Evolutionary conservation across 1,284 basidiomycete genomes (phyloP).

Genomic region (Ustilago tritici): DNA sequence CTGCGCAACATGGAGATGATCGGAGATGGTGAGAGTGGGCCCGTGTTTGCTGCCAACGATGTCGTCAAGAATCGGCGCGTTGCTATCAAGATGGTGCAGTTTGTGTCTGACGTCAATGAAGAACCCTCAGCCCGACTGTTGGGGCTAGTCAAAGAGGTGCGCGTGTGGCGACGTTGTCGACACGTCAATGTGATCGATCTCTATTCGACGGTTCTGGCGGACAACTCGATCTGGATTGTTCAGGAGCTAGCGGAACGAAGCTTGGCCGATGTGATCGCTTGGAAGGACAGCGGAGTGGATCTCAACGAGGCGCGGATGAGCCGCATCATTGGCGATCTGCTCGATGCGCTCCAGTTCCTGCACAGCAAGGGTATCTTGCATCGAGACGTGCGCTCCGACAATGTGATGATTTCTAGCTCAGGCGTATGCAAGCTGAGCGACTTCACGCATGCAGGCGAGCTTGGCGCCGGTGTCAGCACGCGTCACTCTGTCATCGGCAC

Average conservation of each 20-base stretch:
- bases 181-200: slow-evolving; percentile 56
- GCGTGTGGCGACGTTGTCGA: slow-evolving; percentile 49
- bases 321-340: slow-evolving; percentile 51
- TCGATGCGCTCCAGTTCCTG: slow-evolving; percentile 52
- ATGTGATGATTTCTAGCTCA: slow-evolving; percentile 52
- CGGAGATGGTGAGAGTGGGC: slow-evolving; percentile 60
- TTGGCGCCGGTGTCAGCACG: slow-evolving; percentile 21
- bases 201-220: slow-evolving; percentile 41
- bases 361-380: slow-evolving; percentile 52
- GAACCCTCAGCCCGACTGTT: slow-evolving; percentile 43
- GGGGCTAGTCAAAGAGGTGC: slow-evolving; percentile 51
- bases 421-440: slow-evolving; percentile 60
- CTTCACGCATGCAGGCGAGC: slow-evolving; percentile 58
- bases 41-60: slow-evolving; percentile 50
- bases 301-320: slow-evolving; percentile 54
- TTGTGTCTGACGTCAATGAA: slow-evolving; percentile 26
- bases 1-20: slow-evolving; percentile 51
- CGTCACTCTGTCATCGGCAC: slow-evolving; percentile 59
- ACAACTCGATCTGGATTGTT: slow-evolving; percentile 55
- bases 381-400: slow-evolving; percentile 60
- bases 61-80: slow-evolving; percentile 38
- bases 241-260: slow-evolving; percentile 59
- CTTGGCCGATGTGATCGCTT: slow-evolving; percentile 56
- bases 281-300: slow-evolving; percentile 39
- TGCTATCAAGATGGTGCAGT: slow-evolving; percentile 54